A percentile compares a stretch with the other conserved stretches of the same genome.
Evolutionary conservation across 805 yeast genomes (phyloP).

Genomic region (Zygoascus biomembranicola): DNA sequence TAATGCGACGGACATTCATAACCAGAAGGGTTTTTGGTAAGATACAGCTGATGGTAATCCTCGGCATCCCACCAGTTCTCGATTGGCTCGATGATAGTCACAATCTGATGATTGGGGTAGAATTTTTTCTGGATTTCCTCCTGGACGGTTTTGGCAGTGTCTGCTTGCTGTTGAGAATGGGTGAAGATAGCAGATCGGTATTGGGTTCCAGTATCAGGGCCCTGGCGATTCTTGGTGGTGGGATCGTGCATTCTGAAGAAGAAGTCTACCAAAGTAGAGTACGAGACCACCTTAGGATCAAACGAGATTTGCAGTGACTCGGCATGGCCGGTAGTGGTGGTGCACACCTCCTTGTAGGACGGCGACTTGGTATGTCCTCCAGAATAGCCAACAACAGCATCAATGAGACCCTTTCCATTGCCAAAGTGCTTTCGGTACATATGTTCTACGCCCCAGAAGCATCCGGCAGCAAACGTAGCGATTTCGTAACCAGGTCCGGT

Average conservation of each 20-base stretch:
- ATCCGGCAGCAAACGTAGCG: constrained; percentile 55
- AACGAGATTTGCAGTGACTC: constrained; percentile 79
- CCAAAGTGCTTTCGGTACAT: constrained; percentile 65
- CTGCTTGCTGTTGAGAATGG: constrained; percentile 43
- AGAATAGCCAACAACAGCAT: constrained; percentile 82
- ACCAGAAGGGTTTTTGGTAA: constrained; percentile 73
- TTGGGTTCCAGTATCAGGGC: constrained; percentile 84
- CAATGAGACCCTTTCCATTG: constrained; percentile 53
- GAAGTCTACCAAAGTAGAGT: constrained; percentile 62
- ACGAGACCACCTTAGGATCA: constrained; percentile 56
- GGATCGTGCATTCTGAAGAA: constrained; percentile 95
- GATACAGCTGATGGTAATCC: constrained; percentile 81
- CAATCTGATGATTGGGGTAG: constrained; percentile 59
- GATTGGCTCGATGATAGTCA: constrained; percentile 62
- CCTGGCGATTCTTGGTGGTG: constrained; percentile 73
- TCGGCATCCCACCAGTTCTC: constrained; percentile 86
- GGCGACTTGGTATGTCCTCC: constrained; percentile 58
- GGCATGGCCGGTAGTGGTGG: constrained; percentile 69
- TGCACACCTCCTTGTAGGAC: constrained; percentile 64
- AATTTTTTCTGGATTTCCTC: constrained; percentile 60
- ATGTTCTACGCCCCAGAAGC: constrained; percentile 57
- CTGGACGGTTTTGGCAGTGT: constrained; percentile 37
- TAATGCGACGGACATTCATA: constrained; percentile 89
- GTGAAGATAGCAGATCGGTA: constrained; percentile 78
- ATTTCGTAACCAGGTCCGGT: constrained; percentile 32